Base-by-base conservation (phyloP, 306 rosid genomes). In the Notholithocarpus densiflorus region DNA sequence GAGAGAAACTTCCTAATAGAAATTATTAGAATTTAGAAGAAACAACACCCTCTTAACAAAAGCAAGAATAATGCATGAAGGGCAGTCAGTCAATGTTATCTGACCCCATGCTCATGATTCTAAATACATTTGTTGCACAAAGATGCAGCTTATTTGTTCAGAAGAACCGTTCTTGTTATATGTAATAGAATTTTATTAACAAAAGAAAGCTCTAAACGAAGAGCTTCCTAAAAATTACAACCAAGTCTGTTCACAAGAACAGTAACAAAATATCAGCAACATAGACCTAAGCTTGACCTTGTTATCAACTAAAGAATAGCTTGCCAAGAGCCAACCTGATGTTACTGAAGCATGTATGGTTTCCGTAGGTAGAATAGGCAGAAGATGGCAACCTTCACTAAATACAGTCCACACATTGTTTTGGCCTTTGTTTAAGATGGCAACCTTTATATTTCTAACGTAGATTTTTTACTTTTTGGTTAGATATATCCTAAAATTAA, bases 1-100 rank as follows among this genome's bases (percentile, higher is more conserved):
- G 69, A 68, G 68, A 64, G 57, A 80, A 85, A 83, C 9, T 75
- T 78, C 57, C 27, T 56, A 31, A 71, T 10, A 66, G 20, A 62
- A n/a, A 79, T 72, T 10, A 26, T 56, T 68, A 34, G 1, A 72
- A 60, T 40, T 40, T 40, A 40, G 45, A 40, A 8, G 26, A 40
- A 23, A 43, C 82, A 68, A 73, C 37, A 79, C 61, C 64, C 69
- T 43, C 53, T 56, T 24, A 75, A 40, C 20, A 52, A 61, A 71
- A 65, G 79, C 32, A 34, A 27, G 57, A 56, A 80, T 81, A 82
- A 68, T n/a, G 68, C 55, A 62, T n/a, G 55, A 23, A 72, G 72
- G 23, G 34, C 52, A 43, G 80, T 75, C 66, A 40, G 51, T 1
- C 51, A 73, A 75, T 73, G 32, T 75, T 68, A 68, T 75, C 54